Base-by-base conservation (phyloP, 805 yeast species). In the Dipodascus albidus region DNA sequence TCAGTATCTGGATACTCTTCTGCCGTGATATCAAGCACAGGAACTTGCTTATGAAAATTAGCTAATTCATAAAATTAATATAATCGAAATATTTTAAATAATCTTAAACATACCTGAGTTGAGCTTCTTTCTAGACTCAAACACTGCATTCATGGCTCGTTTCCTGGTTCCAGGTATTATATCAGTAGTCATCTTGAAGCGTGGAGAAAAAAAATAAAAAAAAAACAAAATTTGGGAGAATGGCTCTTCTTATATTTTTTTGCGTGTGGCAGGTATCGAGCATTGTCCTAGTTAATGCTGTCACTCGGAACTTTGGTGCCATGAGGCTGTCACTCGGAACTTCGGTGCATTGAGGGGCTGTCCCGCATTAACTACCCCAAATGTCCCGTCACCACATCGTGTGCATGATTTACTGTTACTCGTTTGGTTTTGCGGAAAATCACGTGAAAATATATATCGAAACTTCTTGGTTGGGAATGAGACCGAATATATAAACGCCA, bases 21-120 rank as follows among this genome's bases (percentile, higher is more conserved):
- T 19, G 44, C 44, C 15, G 44, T 38, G n/a, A 38, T 38, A 17
- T 38, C 44, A 6, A 38, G 44, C 20, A 38, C 44, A 38, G 44
- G 44, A 27, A 27, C 33, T 6, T 27, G 33, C 9, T 27, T 27
- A 6, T 27, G 33, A 27, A 27, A n/a, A n/a, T n/a, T n/a, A n/a
- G n/a, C n/a, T n/a, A n/a, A n/a, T n/a, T n/a, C n/a, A n/a, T n/a
- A n/a, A n/a, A n/a, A n/a, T n/a, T n/a, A n/a, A n/a, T n/a, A n/a
- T n/a, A n/a, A n/a, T n/a, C n/a, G n/a, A n/a, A n/a, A n/a, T n/a
- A n/a, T n/a, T n/a, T n/a, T n/a, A n/a, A n/a, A n/a, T n/a, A n/a
- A n/a, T n/a, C n/a, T n/a, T n/a, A n/a, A n/a, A n/a, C n/a, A n/a
- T 38, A 38, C 44, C 44, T 38, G 44, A 38, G 15, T 38, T 38